Conservation (phyloP, 176 grass and related monocot genomes). For the Phragmites australis region DNA sequence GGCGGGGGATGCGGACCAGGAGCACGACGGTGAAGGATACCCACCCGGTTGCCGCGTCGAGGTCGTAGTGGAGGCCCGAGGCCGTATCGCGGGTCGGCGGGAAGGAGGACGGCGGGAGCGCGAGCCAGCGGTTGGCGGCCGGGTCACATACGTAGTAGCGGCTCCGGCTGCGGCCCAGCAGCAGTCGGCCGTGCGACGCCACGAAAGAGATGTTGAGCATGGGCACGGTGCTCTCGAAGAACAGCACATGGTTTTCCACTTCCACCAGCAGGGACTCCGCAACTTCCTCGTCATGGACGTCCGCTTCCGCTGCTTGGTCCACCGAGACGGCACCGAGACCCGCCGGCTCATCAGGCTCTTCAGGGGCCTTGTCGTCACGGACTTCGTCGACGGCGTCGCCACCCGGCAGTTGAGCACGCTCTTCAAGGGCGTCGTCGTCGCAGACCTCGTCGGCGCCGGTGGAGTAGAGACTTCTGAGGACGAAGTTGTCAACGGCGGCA, state of each 20-base stretch:
- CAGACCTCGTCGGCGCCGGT: background rate
- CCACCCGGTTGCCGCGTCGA: background rate
- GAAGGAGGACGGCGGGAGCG: background rate
- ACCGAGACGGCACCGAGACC: background rate
- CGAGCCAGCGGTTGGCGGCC: constrained; percentile 26
- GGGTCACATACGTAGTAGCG: constrained; percentile 39
- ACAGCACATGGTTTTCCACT: background rate
- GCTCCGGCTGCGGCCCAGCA: background rate
- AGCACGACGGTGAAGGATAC: constrained; percentile 25
- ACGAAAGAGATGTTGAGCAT: constrained; percentile 8
- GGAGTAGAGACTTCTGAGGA: background rate
- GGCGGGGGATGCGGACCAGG: background rate
- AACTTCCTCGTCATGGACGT: background rate
- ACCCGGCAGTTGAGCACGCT: no score
- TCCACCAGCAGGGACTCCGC: background rate
- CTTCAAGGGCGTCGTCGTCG: no score
- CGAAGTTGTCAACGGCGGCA: no score
- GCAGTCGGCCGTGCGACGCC: constrained; percentile 16
- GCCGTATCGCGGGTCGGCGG: background rate
- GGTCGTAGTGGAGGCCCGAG: constrained; percentile 7
- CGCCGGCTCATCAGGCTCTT: no score
- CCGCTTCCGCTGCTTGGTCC: background rate
- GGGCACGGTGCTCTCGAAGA: constrained; percentile 27
- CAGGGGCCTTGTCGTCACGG: no score
- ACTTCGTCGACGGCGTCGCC: no score